These are phyloP conservation scores for Eucalyptus urophylla DNA, from an alignment of 345 rosid genomes.

Conservation along the genomic window DNA sequence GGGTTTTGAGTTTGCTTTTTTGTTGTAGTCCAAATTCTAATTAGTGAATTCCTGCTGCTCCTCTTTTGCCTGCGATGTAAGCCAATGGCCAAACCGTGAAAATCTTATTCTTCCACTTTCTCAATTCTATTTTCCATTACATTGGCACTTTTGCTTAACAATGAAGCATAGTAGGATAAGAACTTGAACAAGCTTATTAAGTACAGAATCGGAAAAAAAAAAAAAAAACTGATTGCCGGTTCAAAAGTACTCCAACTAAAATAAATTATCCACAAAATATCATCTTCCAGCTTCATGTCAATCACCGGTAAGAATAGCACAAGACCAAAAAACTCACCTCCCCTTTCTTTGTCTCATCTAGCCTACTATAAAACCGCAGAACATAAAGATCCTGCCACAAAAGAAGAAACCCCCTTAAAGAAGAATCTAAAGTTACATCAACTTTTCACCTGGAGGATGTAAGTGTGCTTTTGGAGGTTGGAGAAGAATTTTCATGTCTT, in stretches of 20 bases:
- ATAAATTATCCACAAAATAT: neutral
- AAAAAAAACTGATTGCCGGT: too few species aligned
- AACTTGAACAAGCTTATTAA: neutral
- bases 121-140: neutral
- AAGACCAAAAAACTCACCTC: conserved; percentile 42
- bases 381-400: conserved; percentile 61
- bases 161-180: neutral
- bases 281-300: neutral
- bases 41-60: neutral
- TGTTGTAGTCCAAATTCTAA: neutral
- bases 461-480: neutral
- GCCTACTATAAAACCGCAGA: conserved; percentile 57
- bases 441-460: neutral
- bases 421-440: neutral
- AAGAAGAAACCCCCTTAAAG: neutral
- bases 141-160: neutral
- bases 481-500: neutral
- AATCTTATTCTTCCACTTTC: neutral
- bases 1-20: neutral
- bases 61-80: neutral
- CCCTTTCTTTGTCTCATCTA: conserved; percentile 83
- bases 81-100: neutral
- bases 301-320: neutral
- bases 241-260: too few species aligned
- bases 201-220: neutral